Evolutionary conservation across 169 alveolate species (phyloP).

Genomic region (Plasmodium gallinaceum): DNA sequence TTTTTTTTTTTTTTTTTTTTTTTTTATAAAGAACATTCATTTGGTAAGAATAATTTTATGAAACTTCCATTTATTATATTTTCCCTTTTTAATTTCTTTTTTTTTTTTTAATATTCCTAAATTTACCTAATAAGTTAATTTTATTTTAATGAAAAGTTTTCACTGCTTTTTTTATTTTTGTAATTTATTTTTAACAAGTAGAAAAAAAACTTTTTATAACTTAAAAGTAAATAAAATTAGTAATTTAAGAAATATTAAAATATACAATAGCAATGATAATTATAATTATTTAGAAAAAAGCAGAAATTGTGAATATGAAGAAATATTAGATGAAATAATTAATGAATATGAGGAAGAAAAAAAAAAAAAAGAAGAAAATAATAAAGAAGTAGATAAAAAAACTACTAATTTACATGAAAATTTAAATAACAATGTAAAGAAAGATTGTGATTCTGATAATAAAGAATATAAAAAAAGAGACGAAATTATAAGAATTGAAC

Average conservation of each 20-base stretch:
- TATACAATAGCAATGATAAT: constrained; percentile 4
- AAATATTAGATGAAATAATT: constrained; percentile 53
- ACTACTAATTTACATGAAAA: not conserved
- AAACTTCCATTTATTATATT: not conserved
- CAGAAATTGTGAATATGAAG: constrained; percentile 51
- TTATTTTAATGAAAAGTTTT: constrained; percentile 36
- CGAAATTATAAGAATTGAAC: constrained; percentile 55
- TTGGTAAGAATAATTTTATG: too few species aligned
- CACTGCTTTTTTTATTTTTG: constrained; percentile 51
- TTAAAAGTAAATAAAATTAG: constrained; percentile 16
- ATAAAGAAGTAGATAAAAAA: not conserved
- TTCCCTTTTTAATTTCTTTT: not conserved
- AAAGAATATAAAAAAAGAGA: constrained; percentile 3
- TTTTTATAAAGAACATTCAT: too few species aligned
- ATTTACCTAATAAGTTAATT: not conserved
- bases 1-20: too few species aligned
- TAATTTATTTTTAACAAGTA: constrained; percentile 14
- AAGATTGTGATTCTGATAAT: not conserved
- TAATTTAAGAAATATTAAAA: not conserved
- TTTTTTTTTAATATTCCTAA: not conserved
- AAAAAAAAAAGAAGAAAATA: constrained; percentile 3
- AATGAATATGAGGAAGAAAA: constrained; percentile 61
- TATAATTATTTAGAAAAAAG: constrained; percentile 38
- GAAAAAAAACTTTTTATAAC: constrained; percentile 35
- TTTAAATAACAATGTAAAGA: not conserved